Evolutionary conservation across 1,284 basidiomycete species (phyloP), one percentile per base, ranked within the genome.

Genomic region (Mycosarcoma mackinlayi): DNA sequence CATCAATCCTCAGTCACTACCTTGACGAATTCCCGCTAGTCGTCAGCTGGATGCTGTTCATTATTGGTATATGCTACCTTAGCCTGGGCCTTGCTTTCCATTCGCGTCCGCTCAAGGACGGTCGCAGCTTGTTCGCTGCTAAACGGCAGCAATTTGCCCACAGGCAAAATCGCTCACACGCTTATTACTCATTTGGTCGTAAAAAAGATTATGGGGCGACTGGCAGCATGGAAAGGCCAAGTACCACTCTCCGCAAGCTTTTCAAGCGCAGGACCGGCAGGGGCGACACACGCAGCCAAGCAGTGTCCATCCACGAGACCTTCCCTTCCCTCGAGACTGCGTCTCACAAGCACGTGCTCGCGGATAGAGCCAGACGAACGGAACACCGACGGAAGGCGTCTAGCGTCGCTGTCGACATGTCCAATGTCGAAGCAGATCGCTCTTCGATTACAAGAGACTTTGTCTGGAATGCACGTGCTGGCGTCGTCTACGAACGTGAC

Each of bases 41-140:
- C 24, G 55, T 69, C 7, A 57, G 71, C 51, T 73, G 70, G 73
- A 57, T 78, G 56, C 28, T 73, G 47, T 67, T 74, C 48, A 45
- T 69, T 45, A 34, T 70, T 16, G 70, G 73, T 19, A 38, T 73
- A 35, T 9, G 51, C 27, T 73, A 72, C 11, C 31, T 72, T 18
- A 39, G 44, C 23, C 34, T 65, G 3, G 68, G 68, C 4, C 21
- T 59, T 5, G 40, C 46, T 4, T 59, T 62, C n/a, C 51, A 55
- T 25, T 16, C 27, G 4, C 44, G 35, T 14, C 18, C 52, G 25
- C 51, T 71, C 1, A 65, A 66, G 21, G 62, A 61, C 18, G 55
- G 50, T 19, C 57, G 68, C 0, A 65, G 62, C 27, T 33, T 61
- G 23, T 40, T 58, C 16, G 39, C 58, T 4, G 23, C 52, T 4